Evolutionary conservation across 1,284 basidiomycete species (phyloP).

Genomic region (Amylostereum areolatum): DNA sequence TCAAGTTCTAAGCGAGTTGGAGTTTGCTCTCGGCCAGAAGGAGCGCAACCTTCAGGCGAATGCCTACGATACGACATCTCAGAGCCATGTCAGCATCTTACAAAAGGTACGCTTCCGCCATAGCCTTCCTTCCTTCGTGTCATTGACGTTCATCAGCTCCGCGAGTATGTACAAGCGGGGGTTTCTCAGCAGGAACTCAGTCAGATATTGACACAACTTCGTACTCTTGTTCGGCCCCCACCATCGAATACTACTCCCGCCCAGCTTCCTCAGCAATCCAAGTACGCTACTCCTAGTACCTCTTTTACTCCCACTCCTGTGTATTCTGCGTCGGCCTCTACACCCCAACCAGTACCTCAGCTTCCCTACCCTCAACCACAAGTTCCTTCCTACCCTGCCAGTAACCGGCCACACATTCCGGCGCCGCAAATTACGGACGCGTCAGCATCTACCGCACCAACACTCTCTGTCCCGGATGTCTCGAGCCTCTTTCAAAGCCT

Average conservation of each 20-base stretch:
- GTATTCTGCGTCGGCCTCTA: constrained; percentile 6
- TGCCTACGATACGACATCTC: constrained; percentile 56
- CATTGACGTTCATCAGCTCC: constrained; percentile 44
- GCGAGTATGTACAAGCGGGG: constrained; percentile 69
- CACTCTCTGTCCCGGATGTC: constrained; percentile 35
- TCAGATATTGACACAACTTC: constrained; percentile 76
- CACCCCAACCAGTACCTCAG: neutral
- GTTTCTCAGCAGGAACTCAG: constrained; percentile 76
- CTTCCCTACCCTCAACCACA: constrained; percentile 4
- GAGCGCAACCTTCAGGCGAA: constrained; percentile 61
- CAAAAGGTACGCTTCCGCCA: constrained; percentile 53
- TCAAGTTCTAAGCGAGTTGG: constrained; percentile 76
- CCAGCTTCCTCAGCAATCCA: constrained; percentile 13
- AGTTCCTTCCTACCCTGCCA: constrained; percentile 11
- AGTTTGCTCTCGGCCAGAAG: constrained; percentile 72
- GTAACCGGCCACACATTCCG: constrained; percentile 8
- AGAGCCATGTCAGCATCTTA: constrained; percentile 65
- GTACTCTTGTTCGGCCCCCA: constrained; percentile 51
- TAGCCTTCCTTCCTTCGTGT: constrained; percentile 1
- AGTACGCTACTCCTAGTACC: constrained; percentile 6
- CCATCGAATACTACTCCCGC: constrained; percentile 31
- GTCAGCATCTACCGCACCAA: constrained; percentile 22
- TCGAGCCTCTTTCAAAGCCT: constrained; percentile 59
- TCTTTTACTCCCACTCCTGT: constrained; percentile 6
- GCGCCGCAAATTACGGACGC: constrained; percentile 20